phyloP scores from a whole-genome alignment of 1,284 basidiomycete genomes.

The Ceratobasidium sp. region DNA sequence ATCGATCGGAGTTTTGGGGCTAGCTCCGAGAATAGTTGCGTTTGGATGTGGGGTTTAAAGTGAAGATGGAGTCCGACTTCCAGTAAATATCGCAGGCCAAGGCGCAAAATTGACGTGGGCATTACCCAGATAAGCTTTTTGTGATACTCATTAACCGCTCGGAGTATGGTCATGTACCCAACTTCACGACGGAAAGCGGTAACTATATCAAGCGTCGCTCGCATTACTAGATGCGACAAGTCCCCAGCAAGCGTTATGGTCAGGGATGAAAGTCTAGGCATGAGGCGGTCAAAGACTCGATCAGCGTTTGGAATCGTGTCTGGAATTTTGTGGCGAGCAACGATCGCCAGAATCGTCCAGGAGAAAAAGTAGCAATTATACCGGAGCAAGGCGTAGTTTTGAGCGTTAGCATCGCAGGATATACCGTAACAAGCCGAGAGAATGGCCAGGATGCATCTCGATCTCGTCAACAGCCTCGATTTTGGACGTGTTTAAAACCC shows the following conservation, averaged over 20 bases:
- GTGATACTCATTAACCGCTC: background rate
- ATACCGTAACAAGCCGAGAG: constrained; percentile 23
- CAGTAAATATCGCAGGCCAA: too few relatives aligned
- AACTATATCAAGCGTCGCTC: background rate
- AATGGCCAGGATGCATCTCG: background rate
- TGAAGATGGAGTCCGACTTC: too few relatives aligned
- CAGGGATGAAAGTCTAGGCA: background rate
- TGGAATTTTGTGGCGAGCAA: constrained; percentile 1
- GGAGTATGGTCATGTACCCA: background rate
- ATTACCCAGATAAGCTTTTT: background rate
- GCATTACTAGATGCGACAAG: background rate
- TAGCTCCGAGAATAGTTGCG: too few relatives aligned
- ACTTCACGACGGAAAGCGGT: background rate
- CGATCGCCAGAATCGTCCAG: constrained; percentile 24
- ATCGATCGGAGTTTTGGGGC: too few relatives aligned
- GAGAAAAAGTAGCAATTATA: constrained; percentile 41
- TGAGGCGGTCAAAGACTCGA: background rate
- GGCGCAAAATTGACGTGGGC: background rate
- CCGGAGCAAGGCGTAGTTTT: background rate
- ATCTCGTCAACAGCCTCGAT: too few relatives aligned
- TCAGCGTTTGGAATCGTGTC: background rate
- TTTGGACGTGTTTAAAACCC: too few relatives aligned
- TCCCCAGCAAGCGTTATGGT: background rate
- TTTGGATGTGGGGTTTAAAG: too few relatives aligned
- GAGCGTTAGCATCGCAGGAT: background rate